Evolutionary conservation across 768 basidiomycete species (phyloP), one percentile per base, ranked within the genome.

Genomic region (Amanita molliuscula): DNA sequence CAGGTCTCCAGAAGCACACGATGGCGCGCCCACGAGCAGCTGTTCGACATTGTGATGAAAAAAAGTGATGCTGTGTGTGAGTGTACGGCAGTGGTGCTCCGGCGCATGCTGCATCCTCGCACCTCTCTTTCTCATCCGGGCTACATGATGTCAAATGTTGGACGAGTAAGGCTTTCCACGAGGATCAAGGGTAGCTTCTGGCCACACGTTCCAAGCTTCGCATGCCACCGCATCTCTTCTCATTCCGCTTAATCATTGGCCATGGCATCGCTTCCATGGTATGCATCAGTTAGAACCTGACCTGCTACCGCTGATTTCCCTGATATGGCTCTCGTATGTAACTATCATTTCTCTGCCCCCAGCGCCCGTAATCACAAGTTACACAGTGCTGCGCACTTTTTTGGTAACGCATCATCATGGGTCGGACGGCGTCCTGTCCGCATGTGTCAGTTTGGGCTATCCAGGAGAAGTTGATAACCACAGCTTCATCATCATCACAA

Each of bases 251-350:
- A 46, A 46, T 46, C 45, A 23, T 23, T 23, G 41, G 41, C 21
- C 41, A 33, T 34, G 36, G 47, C 47, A 48, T 48, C 47, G 37
- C 47, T 36, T 48, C 37, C 15, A 25, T 38, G 35, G 26, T 37
- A 48, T 48, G 34, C 26, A 38, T 38, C 35, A 38, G 20, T 23
- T 23, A 34, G 23, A 29, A 33, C 20, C 20, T 26, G 18, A 4
- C 33, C 35, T 15, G 23, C 18, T 20, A 10, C 35, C 18, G 48
- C 48, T 49, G 48, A 49, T 49, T 42, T 49, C 48, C 48, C 48
- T 49, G 48, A 49, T 49, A 49, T 34, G 29, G 48, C 23, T 23
- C 20, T 40, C 18, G 8, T 18, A 7, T 37, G 16, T 37, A 40
- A 10, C 48, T 35, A 42, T 41, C 25, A 41, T 41, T 23, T 49